phyloP scores from a whole-genome alignment of 495 filamentous ascomycete genomes.

The Lasiosphaeriaceae sp. region DNA sequence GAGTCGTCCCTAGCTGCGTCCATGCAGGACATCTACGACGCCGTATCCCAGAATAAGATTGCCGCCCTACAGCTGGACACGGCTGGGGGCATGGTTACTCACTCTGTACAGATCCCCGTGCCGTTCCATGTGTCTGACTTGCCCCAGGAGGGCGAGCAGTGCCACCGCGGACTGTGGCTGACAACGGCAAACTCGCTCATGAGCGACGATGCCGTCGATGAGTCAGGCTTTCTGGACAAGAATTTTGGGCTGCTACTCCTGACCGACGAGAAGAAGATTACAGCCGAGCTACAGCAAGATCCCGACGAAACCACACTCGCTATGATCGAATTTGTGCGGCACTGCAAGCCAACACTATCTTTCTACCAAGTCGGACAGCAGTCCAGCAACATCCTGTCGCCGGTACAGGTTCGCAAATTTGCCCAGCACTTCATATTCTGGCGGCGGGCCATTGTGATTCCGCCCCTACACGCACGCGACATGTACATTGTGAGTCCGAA shows the following conservation, averaged over 20 bases:
- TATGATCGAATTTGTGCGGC: conserved; percentile 78
- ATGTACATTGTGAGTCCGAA: conserved; percentile 94
- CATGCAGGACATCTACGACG: conserved; percentile 73
- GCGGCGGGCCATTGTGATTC: conserved; percentile 87
- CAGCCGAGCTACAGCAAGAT: conserved; percentile 77
- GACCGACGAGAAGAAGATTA: conserved; percentile 75
- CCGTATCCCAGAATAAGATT: conserved; percentile 78
- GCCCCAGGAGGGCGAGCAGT: conserved; percentile 59
- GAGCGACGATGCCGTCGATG: conserved; percentile 58
- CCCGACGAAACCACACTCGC: conserved; percentile 65
- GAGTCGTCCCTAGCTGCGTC: conserved; percentile 78
- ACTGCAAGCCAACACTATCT: conserved; percentile 78
- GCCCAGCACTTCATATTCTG: conserved; percentile 93
- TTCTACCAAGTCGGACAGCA: conserved; percentile 73
- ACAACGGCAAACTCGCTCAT: conserved; percentile 78
- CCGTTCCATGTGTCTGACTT: conserved; percentile 71
- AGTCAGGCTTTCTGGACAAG: conserved; percentile 63
- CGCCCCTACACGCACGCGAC: conserved; percentile 83
- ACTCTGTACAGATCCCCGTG: conserved; percentile 83
- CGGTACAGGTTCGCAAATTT: conserved; percentile 75
- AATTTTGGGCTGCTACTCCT: conserved; percentile 85
- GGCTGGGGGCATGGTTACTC: conserved; percentile 46
- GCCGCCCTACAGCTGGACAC: conserved; percentile 54
- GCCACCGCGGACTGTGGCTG: conserved; percentile 73
- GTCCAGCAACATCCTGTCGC: conserved; percentile 60